Evolutionary conservation across 306 rosid genomes (phyloP), one percentile per base, ranked within the genome.

Genomic region (Prunus dulcis): DNA sequence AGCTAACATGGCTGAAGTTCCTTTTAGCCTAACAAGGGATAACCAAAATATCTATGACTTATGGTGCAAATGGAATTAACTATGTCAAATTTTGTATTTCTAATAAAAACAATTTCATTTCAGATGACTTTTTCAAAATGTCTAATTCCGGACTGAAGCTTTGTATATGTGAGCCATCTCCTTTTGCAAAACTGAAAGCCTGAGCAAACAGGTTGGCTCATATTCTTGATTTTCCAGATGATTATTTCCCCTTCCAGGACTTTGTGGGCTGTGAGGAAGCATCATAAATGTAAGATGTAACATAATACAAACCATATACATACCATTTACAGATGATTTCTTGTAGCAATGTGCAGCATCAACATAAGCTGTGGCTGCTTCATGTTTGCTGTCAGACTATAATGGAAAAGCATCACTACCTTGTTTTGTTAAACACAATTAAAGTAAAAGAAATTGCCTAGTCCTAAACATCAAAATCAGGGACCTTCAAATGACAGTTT

Each of bases 341-440:
- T 95, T 95, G 68, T 90, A 95, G 89, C 96, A 86, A 83, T 95
- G 96, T 17, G 91, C 97, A 75, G 98, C 97, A 70, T 95, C 99
- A 82, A 89, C 91, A 76, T 88, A 88, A 78, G 99, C 91, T 76
- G 90, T 90, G 72, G 99, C 90, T 38, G 98, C 98, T 84, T 95
- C 99, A 68, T 95, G 99, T 81, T 92, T 91, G 82, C 97, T 96
- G 65, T 96, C 99, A 81, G 74, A 72, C 99, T 95, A 73, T 81
- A 58, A 81, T 68, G 11, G 65, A 65, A 28, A 81, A 45, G 7
- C 12, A 78, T 43, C 38, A 18, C 5, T 7, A 27, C 52, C 76
- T 25, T 12, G 6, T 19, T 11, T 18, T 32, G 23, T 49, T 15
- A 56, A 17, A 22, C 14, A 22, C n/a, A 74, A 38, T 13, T n/a